These are phyloP conservation scores for Debaryomycetaceae sp. DNA, from an alignment of 1,139 yeast genomes.

Conservation along the genomic window DNA sequence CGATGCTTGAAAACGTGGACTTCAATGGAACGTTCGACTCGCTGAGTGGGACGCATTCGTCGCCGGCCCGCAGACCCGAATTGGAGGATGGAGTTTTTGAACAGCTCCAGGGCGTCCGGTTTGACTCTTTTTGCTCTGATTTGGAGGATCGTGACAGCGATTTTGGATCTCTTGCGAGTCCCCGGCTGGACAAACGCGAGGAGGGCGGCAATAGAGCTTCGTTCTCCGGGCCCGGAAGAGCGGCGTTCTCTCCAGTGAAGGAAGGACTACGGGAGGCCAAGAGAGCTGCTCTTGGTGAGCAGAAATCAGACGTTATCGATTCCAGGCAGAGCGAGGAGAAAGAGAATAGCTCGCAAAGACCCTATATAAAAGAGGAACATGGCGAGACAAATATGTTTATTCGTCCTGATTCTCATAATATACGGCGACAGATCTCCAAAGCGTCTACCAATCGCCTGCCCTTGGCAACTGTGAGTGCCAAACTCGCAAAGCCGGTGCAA, in stretches of 20 bases:
- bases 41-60: slow-evolving; percentile 1
- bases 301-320: not conserved
- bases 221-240: not conserved
- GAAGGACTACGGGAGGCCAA: not conserved
- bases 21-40: slow-evolving; percentile 4
- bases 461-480: not conserved
- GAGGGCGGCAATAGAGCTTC: not conserved
- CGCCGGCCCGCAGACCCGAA: not conserved
- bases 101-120: slow-evolving; percentile 3
- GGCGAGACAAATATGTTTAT: not conserved
- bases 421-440: not conserved
- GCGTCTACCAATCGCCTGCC: not conserved
- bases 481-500: not conserved
- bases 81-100: not conserved
- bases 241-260: slow-evolving; percentile 3
- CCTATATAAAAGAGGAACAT: not conserved
- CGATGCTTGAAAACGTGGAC: slow-evolving; percentile 3
- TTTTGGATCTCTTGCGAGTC: not conserved
- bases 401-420: not conserved
- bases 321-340: not conserved
- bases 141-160: not conserved
- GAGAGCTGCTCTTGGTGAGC: too few species aligned
- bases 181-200: not conserved
- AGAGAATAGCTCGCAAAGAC: not conserved
- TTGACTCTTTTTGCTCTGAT: slow-evolving; percentile 4